Evolutionary conservation across 1,284 basidiomycete species (phyloP).

Genomic region (Marasmius oreades): DNA sequence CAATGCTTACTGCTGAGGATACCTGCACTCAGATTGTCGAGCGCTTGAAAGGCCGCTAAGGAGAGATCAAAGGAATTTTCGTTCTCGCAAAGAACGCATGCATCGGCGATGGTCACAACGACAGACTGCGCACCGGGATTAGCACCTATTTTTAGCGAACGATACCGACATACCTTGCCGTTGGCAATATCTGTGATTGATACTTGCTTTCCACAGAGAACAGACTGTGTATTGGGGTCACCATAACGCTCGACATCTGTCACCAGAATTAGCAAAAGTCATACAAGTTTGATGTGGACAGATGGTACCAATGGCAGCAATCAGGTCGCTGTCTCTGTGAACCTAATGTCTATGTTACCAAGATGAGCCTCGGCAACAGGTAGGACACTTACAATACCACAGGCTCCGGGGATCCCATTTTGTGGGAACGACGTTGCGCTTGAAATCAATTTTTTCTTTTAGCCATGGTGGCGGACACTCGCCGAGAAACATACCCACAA

Average conservation of each 20-base stretch:
- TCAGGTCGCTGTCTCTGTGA: constrained; percentile 61
- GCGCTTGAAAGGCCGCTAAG: constrained; percentile 61
- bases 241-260: constrained; percentile 51
- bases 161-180: constrained; percentile 34
- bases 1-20: constrained; percentile 51
- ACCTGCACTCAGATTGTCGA: constrained; percentile 57
- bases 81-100: constrained; percentile 78
- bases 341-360: constrained; percentile 18
- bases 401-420: constrained; percentile 67
- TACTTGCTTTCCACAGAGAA: constrained; percentile 65
- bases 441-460: constrained; percentile 3
- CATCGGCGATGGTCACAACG: constrained; percentile 69
- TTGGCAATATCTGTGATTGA: constrained; percentile 60
- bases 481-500: constrained; percentile 43
- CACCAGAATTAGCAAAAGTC: not conserved
- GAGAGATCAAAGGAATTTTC: constrained; percentile 79
- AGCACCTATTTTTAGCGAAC: not conserved
- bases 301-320: constrained; percentile 68
- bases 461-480: not conserved
- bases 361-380: not conserved
- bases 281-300: not conserved
- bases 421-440: constrained; percentile 77
- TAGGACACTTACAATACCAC: constrained; percentile 43
- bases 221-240: constrained; percentile 39
- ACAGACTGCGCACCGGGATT: constrained; percentile 32